phyloP scores from a whole-genome alignment of 768 basidiomycete species.

The Termitomyces sp. region DNA sequence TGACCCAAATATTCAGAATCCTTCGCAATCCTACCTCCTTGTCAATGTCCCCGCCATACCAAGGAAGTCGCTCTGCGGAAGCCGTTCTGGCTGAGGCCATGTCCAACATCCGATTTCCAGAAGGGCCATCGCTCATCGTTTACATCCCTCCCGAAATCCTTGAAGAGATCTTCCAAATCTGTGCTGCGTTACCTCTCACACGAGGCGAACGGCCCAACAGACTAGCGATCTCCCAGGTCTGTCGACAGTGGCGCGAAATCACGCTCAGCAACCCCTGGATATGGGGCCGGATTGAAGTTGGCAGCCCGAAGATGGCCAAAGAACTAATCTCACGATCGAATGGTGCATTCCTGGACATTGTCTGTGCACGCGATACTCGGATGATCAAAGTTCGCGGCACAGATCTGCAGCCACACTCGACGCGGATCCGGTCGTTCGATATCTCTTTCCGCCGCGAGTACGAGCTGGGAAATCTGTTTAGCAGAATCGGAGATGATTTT shows the following conservation, averaged over 20 bases:
- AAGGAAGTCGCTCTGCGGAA: neutral
- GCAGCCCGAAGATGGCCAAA: conserved; percentile 5
- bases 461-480: conserved; percentile 5
- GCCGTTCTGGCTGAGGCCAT: neutral
- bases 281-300: conserved; percentile 5
- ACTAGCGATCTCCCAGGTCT: conserved; percentile 8
- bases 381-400: conserved; percentile 3
- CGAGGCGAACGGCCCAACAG: conserved; percentile 3
- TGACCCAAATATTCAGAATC: neutral
- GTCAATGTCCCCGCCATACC: neutral
- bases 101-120: neutral
- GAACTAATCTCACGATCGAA: conserved; percentile 3
- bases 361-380: neutral
- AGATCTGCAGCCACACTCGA: conserved; percentile 2
- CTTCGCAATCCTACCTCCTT: neutral
- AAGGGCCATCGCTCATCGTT: conserved; percentile 1
- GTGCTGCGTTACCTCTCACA: neutral
- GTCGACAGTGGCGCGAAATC: conserved; percentile 5
- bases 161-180: conserved; percentile 6
- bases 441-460: conserved; percentile 2
- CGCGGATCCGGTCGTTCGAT: conserved; percentile 3
- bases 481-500: conserved; percentile 3
- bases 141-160: conserved; percentile 6
- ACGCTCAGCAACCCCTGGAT: conserved; percentile 5
- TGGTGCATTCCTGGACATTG: conserved; percentile 1